phyloP scores from a whole-genome alignment of 768 basidiomycete species.

The Xerocomellus dryophilus region DNA sequence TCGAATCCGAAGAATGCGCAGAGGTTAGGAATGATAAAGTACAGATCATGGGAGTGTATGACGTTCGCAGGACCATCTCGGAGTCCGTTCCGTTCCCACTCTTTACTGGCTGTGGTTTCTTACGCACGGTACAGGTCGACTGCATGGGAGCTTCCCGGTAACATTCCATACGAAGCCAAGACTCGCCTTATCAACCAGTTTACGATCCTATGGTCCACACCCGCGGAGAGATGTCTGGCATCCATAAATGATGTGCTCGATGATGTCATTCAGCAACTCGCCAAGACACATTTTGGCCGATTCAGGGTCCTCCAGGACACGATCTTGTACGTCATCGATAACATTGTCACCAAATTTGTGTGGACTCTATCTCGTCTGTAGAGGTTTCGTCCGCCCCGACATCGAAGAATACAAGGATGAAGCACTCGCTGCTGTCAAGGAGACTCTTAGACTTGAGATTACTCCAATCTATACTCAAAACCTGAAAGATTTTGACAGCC shows the following conservation, averaged over 20 bases:
- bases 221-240: slow-evolving; percentile 36
- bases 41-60: slow-evolving; percentile 28
- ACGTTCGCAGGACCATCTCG: slow-evolving; percentile 35
- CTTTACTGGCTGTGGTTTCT: background rate
- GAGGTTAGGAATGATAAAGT: background rate
- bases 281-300: slow-evolving; percentile 38
- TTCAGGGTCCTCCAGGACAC: slow-evolving; percentile 36
- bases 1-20: slow-evolving; percentile 5
- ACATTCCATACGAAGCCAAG: slow-evolving; percentile 42
- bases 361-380: slow-evolving; percentile 10
- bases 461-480: slow-evolving; percentile 41
- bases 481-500: slow-evolving; percentile 16
- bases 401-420: slow-evolving; percentile 27
- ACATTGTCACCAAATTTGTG: background rate
- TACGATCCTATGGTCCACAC: slow-evolving; percentile 36
- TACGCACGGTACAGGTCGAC: slow-evolving; percentile 30
- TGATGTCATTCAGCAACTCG: slow-evolving; percentile 26
- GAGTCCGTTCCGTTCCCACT: slow-evolving; percentile 27
- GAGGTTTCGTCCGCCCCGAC: slow-evolving; percentile 27
- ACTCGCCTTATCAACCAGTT: slow-evolving; percentile 34
- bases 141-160: slow-evolving; percentile 42
- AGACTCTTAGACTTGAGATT: slow-evolving; percentile 39
- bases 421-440: slow-evolving; percentile 28
- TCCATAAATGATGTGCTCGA: slow-evolving; percentile 32
- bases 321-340: slow-evolving; percentile 33